Evolutionary conservation across 352 stramenopile species (phyloP).

Genomic region (Pythium angustatum): DNA sequence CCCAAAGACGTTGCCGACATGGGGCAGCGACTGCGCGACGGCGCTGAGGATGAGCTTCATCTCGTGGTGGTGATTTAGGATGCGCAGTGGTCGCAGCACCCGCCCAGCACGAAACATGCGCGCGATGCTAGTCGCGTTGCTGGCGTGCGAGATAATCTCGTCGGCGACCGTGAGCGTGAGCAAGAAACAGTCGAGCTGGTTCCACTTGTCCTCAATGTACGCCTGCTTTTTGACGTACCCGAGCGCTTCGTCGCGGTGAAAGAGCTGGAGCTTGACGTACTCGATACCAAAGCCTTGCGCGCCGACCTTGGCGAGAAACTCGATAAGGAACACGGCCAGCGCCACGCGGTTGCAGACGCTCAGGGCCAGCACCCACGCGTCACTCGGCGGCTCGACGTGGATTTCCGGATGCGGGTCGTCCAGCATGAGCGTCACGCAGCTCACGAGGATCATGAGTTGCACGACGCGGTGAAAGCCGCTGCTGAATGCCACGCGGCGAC

Average conservation of each 20-base stretch:
- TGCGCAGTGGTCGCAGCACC: constrained; percentile 64
- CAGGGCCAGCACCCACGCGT: constrained; percentile 37
- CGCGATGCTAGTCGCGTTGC: constrained; percentile 40
- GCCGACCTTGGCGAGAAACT: constrained; percentile 65
- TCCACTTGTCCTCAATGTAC: constrained; percentile 81
- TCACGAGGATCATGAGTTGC: constrained; percentile 72
- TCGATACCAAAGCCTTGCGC: constrained; percentile 57
- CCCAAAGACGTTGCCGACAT: constrained; percentile 73
- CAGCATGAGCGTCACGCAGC: constrained; percentile 67
- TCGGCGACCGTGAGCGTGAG: constrained; percentile 59
- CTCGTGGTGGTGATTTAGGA: constrained; percentile 75
- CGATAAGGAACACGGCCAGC: constrained; percentile 51
- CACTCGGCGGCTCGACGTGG: constrained; percentile 41
- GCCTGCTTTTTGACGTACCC: constrained; percentile 64
- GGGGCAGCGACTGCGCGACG: constrained; percentile 65
- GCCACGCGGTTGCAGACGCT: constrained; percentile 45
- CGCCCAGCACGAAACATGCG: constrained; percentile 71
- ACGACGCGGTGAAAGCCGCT: constrained; percentile 56
- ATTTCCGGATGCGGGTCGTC: constrained; percentile 73
- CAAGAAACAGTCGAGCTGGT: constrained; percentile 67
- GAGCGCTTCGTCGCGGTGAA: constrained; percentile 63
- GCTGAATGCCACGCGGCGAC: constrained; percentile 34
- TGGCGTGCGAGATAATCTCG: constrained; percentile 50
- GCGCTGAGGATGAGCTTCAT: constrained; percentile 78
- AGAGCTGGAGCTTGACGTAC: constrained; percentile 59